phyloP scores from a whole-genome alignment of 805 yeast species.

The Torulaspora gathmanii region DNA sequence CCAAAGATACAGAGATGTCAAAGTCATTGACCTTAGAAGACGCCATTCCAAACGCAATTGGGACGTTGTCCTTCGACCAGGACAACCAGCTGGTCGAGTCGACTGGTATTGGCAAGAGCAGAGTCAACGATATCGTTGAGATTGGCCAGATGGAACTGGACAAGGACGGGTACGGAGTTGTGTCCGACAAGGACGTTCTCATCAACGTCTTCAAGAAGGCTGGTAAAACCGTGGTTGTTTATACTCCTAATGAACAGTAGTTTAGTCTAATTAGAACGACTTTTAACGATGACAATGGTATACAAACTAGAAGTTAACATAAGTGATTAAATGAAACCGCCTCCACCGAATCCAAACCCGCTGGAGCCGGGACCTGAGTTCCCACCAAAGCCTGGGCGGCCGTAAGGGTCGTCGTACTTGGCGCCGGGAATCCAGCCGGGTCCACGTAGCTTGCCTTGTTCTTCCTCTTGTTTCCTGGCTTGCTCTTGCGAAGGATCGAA shows the following conservation, averaged over 20 bases:
- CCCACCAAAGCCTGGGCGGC: constrained; percentile 16
- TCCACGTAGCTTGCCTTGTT: constrained; percentile 18
- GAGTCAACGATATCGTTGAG: constrained; percentile 25
- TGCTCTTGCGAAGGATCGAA: constrained; percentile 30
- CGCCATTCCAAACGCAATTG: constrained; percentile 26
- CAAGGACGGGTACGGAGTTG: constrained; percentile 26
- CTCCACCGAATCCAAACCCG: constrained; percentile 15
- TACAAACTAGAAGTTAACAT: background rate
- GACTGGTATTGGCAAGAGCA: constrained; percentile 31
- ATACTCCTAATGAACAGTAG: constrained; percentile 14
- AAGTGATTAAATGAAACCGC: constrained; percentile 7
- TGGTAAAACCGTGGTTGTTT: constrained; percentile 29
- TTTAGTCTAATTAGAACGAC: background rate
- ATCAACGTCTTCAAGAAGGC: constrained; percentile 28
- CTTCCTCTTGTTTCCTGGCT: constrained; percentile 8
- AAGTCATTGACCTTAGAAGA: constrained; percentile 10
- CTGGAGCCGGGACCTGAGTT: constrained; percentile 12
- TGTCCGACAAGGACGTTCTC: constrained; percentile 19
- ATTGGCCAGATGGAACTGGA: constrained; percentile 25
- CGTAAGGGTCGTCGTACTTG: constrained; percentile 35
- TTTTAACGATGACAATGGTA: background rate
- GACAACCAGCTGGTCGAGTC: constrained; percentile 30
- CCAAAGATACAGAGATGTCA: constrained; percentile 3
- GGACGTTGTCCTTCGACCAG: constrained; percentile 32
- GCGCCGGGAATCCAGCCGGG: constrained; percentile 35